A percentile compares a stretch with the other conserved stretches of the same genome.
These are phyloP conservation scores for Cryptococcus sp. DNA, from an alignment of 1,284 basidiomycete genomes.

Conservation along the genomic window DNA sequence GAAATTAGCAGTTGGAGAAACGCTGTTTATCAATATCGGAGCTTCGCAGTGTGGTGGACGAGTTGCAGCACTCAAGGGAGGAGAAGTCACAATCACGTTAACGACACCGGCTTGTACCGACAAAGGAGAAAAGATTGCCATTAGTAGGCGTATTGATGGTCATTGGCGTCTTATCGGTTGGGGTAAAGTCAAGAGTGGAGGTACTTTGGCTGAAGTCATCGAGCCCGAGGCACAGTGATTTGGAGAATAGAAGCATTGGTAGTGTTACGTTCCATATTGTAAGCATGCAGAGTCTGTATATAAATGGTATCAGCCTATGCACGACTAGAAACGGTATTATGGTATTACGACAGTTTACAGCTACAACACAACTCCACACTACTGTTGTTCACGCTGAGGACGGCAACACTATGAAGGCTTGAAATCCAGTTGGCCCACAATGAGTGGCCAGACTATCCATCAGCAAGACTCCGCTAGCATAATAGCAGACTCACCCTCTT, in stretches of 20 bases:
- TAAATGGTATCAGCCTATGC: no score
- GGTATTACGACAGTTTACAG: no score
- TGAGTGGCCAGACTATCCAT: slow-evolving; percentile 27
- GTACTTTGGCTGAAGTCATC: slow-evolving; percentile 42
- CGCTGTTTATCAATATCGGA: slow-evolving; percentile 89
- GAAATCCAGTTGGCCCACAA: slow-evolving; percentile 30
- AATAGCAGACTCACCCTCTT: slow-evolving; percentile 42
- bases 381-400: no score
- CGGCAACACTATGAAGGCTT: slow-evolving; percentile 24
- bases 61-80: slow-evolving; percentile 84
- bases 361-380: no score
- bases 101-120: slow-evolving; percentile 91
- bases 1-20: slow-evolving; percentile 89
- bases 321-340: no score
- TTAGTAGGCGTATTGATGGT: slow-evolving; percentile 90
- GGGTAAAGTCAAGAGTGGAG: slow-evolving; percentile 43
- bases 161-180: slow-evolving; percentile 72
- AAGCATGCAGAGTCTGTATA: not conserved
- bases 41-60: slow-evolving; percentile 91
- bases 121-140: slow-evolving; percentile 89
- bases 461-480: not conserved
- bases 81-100: slow-evolving; percentile 85
- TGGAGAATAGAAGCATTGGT: not conserved
- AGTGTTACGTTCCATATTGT: not conserved
- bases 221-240: slow-evolving; percentile 6